Conservation (phyloP, 192 early-diverging fungal genomes). For the Rhizophagus prolifer region DNA sequence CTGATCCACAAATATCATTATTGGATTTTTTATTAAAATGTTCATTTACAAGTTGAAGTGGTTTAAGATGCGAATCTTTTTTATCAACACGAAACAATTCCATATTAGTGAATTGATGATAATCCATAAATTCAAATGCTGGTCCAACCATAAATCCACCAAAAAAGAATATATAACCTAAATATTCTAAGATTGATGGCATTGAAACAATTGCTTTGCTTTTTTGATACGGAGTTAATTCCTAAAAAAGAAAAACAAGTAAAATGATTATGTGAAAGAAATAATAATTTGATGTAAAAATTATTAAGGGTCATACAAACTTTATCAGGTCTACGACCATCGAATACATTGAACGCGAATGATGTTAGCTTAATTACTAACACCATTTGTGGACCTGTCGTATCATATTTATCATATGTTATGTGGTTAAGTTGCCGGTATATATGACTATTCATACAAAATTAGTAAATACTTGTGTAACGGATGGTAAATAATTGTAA, state of each 20-base stretch:
- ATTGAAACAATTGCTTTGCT: slow-evolving; percentile 56
- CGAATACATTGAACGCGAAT: slow-evolving; percentile 82
- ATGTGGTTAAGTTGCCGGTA: slow-evolving; percentile 46
- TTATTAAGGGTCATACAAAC: slow-evolving; percentile 6
- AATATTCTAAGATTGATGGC: slow-evolving; percentile 73
- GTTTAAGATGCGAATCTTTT: background rate
- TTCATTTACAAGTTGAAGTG: background rate
- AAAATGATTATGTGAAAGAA: background rate
- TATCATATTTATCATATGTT: slow-evolving; percentile 65
- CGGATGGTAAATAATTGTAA: too few relatives aligned
- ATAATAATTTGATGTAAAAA: background rate
- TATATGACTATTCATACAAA: slow-evolving; percentile 50
- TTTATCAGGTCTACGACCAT: slow-evolving; percentile 59
- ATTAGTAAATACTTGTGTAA: too few relatives aligned
- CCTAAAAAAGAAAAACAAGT: slow-evolving; percentile 31
- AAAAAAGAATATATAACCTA: slow-evolving; percentile 92
- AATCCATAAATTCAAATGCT: slow-evolving; percentile 72
- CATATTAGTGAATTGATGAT: slow-evolving; percentile 49
- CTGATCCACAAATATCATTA: background rate
- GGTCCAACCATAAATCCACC: slow-evolving; percentile 83
- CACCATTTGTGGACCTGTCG: slow-evolving; percentile 93
- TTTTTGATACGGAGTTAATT: slow-evolving; percentile 66
- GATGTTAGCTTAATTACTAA: slow-evolving; percentile 89
- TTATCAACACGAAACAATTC: slow-evolving; percentile 34
- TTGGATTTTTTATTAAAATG: background rate